These are phyloP conservation scores for Fusarium sulawesiense DNA, from an alignment of 2,329 filamentous ascomycete species.

Conservation along the genomic window DNA sequence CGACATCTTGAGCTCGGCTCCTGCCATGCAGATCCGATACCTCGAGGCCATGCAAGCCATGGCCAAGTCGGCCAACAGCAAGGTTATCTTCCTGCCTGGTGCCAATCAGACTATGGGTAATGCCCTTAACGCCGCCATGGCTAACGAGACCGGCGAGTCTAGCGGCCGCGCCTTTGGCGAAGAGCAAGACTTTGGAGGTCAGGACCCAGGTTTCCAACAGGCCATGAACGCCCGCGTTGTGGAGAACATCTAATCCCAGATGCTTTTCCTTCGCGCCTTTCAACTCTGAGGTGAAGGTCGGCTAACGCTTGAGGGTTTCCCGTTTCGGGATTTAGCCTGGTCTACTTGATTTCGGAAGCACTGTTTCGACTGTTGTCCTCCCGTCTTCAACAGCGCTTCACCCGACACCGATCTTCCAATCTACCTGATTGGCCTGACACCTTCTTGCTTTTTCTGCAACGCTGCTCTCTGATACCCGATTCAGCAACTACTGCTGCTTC, in stretches of 20 bases:
- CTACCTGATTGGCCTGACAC: constrained; percentile 1
- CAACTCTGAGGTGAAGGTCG: constrained; percentile 32
- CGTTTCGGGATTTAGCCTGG: constrained; percentile 49
- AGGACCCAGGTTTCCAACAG: constrained; percentile 75
- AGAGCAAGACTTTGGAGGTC: constrained; percentile 64
- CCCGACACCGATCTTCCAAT: constrained; percentile 5
- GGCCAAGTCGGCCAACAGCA: constrained; percentile 92
- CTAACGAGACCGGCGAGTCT: constrained; percentile 61
- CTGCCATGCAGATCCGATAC: constrained; percentile 98
- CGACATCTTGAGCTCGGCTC: constrained; percentile 90
- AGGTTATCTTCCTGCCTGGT: constrained; percentile 85
- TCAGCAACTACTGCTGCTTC: constrained; percentile 3
- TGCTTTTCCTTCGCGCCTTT: constrained; percentile 25
- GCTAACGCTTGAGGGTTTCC: constrained; percentile 49
- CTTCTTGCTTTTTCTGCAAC: constrained; percentile 10
- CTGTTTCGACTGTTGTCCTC: constrained; percentile 17
- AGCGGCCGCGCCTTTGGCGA: constrained; percentile 56
- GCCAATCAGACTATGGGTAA: constrained; percentile 65
- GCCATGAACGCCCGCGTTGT: constrained; percentile 85
- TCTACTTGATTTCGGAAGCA: constrained; percentile 51
- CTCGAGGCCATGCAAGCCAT: constrained; percentile 99
- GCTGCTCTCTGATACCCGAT: constrained; percentile 35
- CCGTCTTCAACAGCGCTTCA: constrained; percentile 38
- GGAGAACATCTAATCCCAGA: constrained; percentile 78
- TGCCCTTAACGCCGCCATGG: constrained; percentile 58